Percentiles rank a stretch among this genome's conserved stretches.
These are phyloP conservation scores for Porcisia hertigi DNA, from an alignment of 208 protist species.

Conservation along the genomic window DNA sequence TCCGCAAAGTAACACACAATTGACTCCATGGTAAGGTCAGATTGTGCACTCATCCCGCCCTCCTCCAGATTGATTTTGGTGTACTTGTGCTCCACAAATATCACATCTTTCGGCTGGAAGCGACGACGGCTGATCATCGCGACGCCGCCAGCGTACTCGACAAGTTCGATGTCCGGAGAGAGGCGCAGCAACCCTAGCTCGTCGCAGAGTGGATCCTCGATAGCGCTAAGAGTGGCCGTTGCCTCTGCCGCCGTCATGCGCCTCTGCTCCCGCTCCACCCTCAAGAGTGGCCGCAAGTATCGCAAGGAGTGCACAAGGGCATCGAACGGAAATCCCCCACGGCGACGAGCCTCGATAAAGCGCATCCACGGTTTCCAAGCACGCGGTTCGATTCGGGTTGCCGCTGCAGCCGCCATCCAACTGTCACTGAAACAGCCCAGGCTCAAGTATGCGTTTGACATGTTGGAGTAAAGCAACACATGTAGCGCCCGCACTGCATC, in stretches of 20 bases:
- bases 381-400: constrained; percentile 38
- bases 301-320: constrained; percentile 67
- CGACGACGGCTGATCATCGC: constrained; percentile 63
- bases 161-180: constrained; percentile 64
- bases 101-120: constrained; percentile 66
- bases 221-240: constrained; percentile 16
- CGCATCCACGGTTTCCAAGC: constrained; percentile 71
- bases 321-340: constrained; percentile 71
- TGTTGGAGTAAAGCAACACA: constrained; percentile 68
- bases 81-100: constrained; percentile 81
- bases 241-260: constrained; percentile 31
- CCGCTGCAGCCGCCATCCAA: constrained; percentile 40
- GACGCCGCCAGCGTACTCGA: constrained; percentile 73
- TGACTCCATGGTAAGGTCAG: constrained; percentile 49
- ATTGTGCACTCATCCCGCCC: constrained; percentile 32
- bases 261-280: constrained; percentile 21
- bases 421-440: constrained; percentile 36
- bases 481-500: constrained; percentile 22
- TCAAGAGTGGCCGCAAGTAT: constrained; percentile 62
- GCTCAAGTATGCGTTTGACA: constrained; percentile 59
- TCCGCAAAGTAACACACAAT: constrained; percentile 72
- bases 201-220: constrained; percentile 48
- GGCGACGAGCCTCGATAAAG: constrained; percentile 60
- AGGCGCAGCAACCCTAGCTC: constrained; percentile 61
- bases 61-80: constrained; percentile 51